These are phyloP conservation scores for Populus hybrid DNA, from an alignment of 441 rosid genomes.

Conservation along the genomic window DNA sequence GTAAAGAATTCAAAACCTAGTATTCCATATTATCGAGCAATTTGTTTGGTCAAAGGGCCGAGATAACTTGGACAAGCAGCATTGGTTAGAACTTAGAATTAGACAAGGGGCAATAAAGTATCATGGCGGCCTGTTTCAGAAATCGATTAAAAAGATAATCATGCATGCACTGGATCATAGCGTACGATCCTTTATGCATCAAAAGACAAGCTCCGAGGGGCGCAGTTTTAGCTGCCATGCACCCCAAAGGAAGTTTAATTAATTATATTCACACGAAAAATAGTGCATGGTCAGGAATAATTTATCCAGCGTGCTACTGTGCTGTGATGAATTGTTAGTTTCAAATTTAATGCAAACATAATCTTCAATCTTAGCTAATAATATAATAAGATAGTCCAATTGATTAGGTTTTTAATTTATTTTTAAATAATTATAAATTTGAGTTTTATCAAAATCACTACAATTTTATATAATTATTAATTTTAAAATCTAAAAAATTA, in stretches of 20 bases:
- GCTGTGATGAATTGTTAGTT: neutral
- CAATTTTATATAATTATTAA: too few species aligned
- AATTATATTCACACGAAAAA: neutral
- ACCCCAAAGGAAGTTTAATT: neutral
- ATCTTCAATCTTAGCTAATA: neutral
- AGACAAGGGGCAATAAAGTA: neutral
- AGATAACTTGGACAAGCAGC: neutral
- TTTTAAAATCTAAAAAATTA: too few species aligned
- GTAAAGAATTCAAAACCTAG: too few species aligned
- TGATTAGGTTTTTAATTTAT: too few species aligned
- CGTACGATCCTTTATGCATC: neutral
- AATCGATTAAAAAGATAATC: neutral
- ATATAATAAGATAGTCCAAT: too few species aligned
- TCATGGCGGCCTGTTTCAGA: neutral
- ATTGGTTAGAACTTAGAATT: neutral
- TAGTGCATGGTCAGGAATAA: neutral
- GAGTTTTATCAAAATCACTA: too few species aligned
- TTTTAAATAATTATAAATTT: too few species aligned
- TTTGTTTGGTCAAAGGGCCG: neutral
- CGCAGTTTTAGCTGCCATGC: slow-evolving; percentile 25
- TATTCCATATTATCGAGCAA: neutral
- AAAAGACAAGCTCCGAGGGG: neutral
- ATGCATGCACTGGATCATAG: neutral
- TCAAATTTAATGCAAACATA: neutral
- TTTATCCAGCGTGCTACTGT: neutral